phyloP scores from a whole-genome alignment of 768 basidiomycete species.

The Rhodocollybia butyracea region DNA sequence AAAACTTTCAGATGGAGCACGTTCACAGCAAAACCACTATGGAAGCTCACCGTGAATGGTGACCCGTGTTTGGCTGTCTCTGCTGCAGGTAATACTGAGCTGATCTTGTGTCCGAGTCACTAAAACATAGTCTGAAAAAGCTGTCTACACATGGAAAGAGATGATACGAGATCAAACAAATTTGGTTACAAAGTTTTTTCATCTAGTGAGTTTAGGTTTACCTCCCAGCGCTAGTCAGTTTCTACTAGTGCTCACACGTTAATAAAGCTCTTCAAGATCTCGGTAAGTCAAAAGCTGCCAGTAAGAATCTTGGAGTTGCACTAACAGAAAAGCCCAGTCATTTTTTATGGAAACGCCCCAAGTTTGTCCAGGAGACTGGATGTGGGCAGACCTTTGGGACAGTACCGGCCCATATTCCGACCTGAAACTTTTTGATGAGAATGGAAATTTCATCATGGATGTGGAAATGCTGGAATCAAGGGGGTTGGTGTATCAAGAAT shows the following conservation, averaged over 20 bases:
- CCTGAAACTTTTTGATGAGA: background rate
- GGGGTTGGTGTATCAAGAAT: background rate
- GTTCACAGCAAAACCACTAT: background rate
- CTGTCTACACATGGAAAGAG: background rate
- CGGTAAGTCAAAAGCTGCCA: background rate
- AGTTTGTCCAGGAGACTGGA: background rate
- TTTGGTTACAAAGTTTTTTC: background rate
- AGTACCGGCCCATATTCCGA: background rate
- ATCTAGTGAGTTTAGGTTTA: background rate
- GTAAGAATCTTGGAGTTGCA: too few species aligned
- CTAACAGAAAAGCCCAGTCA: background rate
- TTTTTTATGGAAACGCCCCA: background rate
- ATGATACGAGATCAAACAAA: background rate
- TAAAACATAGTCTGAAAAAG: background rate
- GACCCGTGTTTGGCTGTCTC: background rate
- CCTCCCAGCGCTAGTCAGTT: background rate
- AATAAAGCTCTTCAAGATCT: background rate
- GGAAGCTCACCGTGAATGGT: background rate
- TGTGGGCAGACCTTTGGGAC: background rate
- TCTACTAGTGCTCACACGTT: background rate
- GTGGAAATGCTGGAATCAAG: background rate
- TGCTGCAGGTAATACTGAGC: background rate
- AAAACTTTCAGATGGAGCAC: background rate
- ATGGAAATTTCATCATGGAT: background rate
- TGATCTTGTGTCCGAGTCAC: background rate